Evolutionary conservation across 192 early-diverging fungal species (phyloP).

Genomic region (Funneliformis mosseae): DNA sequence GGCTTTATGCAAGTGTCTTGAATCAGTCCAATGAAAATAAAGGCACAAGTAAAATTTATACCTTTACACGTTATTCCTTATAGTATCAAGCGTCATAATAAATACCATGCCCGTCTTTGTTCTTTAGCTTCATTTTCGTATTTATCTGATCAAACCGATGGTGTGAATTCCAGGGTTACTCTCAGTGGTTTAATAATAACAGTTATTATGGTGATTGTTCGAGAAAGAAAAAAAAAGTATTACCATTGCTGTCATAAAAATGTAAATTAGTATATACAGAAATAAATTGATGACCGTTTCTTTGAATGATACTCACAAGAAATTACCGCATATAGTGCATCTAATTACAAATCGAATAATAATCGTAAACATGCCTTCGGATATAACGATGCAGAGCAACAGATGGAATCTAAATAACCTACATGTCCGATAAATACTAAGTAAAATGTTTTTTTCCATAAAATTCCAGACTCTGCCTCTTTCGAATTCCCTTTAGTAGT

Average conservation of each 20-base stretch:
- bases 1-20: too few relatives aligned
- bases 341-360: conserved; percentile 38
- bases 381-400: too few relatives aligned
- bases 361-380: neutral
- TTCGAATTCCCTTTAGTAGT: conserved; percentile 31
- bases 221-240: too few relatives aligned
- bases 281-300: neutral
- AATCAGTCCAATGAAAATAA: too few relatives aligned
- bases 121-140: conserved; percentile 99
- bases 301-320: conserved; percentile 66
- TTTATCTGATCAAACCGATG: too few relatives aligned
- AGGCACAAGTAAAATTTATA: conserved; percentile 26
- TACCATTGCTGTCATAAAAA: too few relatives aligned
- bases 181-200: too few relatives aligned
- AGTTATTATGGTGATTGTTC: too few relatives aligned
- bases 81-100: conserved; percentile 98
- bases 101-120: conserved; percentile 93
- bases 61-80: conserved; percentile 94
- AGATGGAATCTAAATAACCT: conserved; percentile 60
- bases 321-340: conserved; percentile 98
- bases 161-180: too few relatives aligned
- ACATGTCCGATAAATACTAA: conserved; percentile 99
- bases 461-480: conserved; percentile 52
- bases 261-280: neutral
- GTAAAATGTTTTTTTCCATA: conserved; percentile 92